phyloP scores from a whole-genome alignment of 805 yeast genomes.

The Pichia insulana region DNA sequence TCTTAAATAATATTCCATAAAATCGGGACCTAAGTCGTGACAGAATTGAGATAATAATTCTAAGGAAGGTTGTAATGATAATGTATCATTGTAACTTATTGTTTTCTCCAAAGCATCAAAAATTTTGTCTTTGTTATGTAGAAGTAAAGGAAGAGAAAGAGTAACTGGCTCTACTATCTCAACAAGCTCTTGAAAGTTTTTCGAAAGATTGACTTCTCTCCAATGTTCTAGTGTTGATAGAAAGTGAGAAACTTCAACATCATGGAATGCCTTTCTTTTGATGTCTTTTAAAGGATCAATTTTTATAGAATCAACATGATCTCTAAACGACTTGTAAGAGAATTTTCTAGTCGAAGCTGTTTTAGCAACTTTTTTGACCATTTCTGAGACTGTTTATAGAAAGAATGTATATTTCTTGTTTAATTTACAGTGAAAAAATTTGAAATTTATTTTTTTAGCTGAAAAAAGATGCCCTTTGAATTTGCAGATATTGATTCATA shows the following conservation, averaged over 20 bases:
- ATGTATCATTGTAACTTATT: conserved; percentile 50
- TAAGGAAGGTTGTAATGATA: conserved; percentile 70
- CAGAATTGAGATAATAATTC: conserved; percentile 80
- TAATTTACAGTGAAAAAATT: no score
- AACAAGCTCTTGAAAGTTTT: conserved; percentile 55
- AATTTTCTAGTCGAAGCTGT: conserved; percentile 50
- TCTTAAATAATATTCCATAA: conserved; percentile 51
- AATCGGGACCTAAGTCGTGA: conserved; percentile 90
- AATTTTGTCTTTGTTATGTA: conserved; percentile 60
- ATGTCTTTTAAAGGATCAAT: conserved; percentile 61
- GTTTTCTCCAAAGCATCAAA: conserved; percentile 33
- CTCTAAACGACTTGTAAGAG: conserved; percentile 69
- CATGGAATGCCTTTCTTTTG: conserved; percentile 53
- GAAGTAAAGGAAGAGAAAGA: conserved; percentile 71
- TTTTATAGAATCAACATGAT: conserved; percentile 72
- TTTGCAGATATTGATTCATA: no score
- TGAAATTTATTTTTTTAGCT: no score
- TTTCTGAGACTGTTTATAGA: conserved; percentile 5
- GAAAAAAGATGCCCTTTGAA: no score
- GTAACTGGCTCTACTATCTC: conserved; percentile 44
- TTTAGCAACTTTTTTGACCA: conserved; percentile 33
- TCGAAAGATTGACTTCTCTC: conserved; percentile 78
- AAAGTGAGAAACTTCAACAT: conserved; percentile 71
- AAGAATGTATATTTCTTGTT: neutral
- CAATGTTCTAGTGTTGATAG: conserved; percentile 74